These are phyloP conservation scores for Ophiostoma himal-ulmi DNA, from an alignment of 2,329 filamentous ascomycete genomes.

Conservation along the genomic window DNA sequence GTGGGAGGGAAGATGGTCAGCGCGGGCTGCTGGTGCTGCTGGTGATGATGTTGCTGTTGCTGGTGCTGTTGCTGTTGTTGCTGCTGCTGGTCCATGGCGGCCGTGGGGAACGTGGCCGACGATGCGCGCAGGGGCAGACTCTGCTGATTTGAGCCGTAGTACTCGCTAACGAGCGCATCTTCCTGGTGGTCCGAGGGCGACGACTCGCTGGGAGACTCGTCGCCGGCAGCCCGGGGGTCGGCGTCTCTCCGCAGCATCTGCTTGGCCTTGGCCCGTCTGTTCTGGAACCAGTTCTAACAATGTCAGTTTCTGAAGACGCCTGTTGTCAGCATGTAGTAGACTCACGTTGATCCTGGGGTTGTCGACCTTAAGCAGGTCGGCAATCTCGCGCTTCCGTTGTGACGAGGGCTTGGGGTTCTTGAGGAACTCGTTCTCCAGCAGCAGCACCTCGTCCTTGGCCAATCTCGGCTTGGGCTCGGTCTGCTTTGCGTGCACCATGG, in stretches of 20 bases:
- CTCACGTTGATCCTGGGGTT: conserved; percentile 58
- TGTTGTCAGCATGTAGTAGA: background rate
- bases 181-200: conserved; percentile 32
- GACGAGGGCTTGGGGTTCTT: conserved; percentile 61
- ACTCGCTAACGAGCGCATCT: conserved; percentile 31
- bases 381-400: conserved; percentile 54
- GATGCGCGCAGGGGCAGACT: conserved; percentile 35
- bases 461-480: conserved; percentile 47
- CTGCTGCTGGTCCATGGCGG: conserved; percentile 20
- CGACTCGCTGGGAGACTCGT: conserved; percentile 36
- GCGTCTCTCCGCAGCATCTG: conserved; percentile 52
- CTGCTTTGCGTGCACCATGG: conserved; percentile 29
- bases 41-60: background rate
- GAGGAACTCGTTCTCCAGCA: conserved; percentile 56
- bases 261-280: conserved; percentile 59
- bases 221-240: conserved; percentile 40
- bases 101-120: conserved; percentile 34
- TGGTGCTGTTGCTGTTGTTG: background rate
- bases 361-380: conserved; percentile 57
- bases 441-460: conserved; percentile 54
- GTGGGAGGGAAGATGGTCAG: conserved; percentile 13
- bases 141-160: conserved; percentile 32
- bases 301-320: background rate
- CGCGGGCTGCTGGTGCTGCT: conserved; percentile 13
- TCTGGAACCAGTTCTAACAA: conserved; percentile 63